A percentile compares a stretch with the other conserved stretches of the same genome.
These are phyloP conservation scores for Cordyceps militaris DNA, from an alignment of 2,329 filamentous ascomycete genomes.

Conservation along the genomic window DNA sequence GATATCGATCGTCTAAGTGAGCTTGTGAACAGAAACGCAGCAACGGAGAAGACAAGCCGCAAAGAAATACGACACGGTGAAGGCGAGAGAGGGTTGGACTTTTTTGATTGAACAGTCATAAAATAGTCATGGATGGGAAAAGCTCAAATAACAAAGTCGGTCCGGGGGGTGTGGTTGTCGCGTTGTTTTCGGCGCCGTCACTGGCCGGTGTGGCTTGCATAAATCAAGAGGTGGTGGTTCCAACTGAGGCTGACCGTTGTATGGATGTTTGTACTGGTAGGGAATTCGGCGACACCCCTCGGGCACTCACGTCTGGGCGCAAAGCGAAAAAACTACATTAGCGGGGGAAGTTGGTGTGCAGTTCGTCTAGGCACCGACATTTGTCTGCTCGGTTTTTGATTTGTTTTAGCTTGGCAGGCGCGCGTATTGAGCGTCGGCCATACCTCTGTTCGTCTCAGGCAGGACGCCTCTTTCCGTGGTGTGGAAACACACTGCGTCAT, in stretches of 20 bases:
- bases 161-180: background rate
- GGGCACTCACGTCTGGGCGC: background rate
- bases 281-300: background rate
- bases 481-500: background rate
- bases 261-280: background rate
- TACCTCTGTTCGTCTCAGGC: background rate
- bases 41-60: background rate
- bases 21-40: background rate
- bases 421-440: background rate
- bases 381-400: background rate
- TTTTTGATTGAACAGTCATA: background rate
- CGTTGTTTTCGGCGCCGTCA: background rate
- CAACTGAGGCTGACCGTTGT: background rate
- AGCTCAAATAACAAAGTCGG: background rate
- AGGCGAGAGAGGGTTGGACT: background rate
- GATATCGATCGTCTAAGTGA: slow-evolving; percentile 8
- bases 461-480: slow-evolving; percentile 1
- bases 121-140: background rate
- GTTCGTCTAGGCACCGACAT: background rate
- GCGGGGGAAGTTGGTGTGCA: background rate
- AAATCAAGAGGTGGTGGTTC: background rate
- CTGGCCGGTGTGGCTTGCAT: slow-evolving; percentile 12
- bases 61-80: background rate
- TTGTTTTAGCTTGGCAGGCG: background rate
- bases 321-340: background rate